Evolutionary conservation across 2,329 filamentous ascomycete genomes (phyloP).

Genomic region (Drechslerella coelobrocha): DNA sequence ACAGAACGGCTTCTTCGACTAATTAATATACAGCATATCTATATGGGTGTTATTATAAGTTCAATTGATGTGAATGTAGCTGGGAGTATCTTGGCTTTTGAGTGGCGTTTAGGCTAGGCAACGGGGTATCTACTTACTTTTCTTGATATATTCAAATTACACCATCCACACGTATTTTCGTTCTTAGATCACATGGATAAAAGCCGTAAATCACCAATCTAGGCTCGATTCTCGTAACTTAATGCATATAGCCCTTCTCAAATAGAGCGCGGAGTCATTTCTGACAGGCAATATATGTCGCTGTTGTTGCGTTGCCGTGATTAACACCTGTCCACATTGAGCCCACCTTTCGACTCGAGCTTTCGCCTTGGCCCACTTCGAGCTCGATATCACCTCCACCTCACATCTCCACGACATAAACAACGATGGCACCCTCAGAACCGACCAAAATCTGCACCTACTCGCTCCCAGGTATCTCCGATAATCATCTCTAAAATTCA

Average conservation of each 20-base stretch:
- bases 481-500: neutral
- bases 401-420: neutral
- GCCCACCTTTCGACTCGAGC: neutral
- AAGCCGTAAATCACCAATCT: too few species aligned
- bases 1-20: constrained; percentile 26
- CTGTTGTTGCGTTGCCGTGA: constrained; percentile 30
- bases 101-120: too few species aligned
- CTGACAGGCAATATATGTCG: constrained; percentile 22
- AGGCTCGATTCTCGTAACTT: too few species aligned
- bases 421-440: constrained; percentile 44
- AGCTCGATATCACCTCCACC: constrained; percentile 12
- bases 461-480: constrained; percentile 51
- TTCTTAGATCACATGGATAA: too few species aligned
- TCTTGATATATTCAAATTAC: too few species aligned
- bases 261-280: too few species aligned
- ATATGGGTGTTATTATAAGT: too few species aligned
- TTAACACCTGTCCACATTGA: constrained; percentile 51
- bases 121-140: too few species aligned
- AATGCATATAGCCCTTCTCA: too few species aligned
- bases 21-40: neutral
- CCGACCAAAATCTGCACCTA: constrained; percentile 53
- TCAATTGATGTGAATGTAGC: too few species aligned
- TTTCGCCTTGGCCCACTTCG: constrained; percentile 22
- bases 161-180: too few species aligned
- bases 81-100: too few species aligned